Percentiles rank a stretch among this genome's conserved stretches.
phyloP scores from a whole-genome alignment of 2,329 filamentous ascomycete genomes.

The Thelonectria discophora region DNA sequence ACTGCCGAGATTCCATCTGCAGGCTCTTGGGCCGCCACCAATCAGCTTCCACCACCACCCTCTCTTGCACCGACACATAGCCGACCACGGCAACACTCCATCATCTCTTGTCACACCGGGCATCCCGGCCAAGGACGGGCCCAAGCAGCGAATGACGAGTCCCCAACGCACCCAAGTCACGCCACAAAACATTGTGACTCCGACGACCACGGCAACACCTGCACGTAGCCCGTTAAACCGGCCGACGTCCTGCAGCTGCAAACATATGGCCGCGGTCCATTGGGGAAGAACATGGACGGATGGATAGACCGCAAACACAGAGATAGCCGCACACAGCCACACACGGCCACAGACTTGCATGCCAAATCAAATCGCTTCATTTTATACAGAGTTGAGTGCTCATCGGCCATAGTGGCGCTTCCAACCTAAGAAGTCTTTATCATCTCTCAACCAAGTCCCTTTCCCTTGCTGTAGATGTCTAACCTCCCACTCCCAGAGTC shows the following conservation, averaged over 20 bases:
- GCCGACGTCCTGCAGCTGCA: not conserved
- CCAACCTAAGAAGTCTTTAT: conserved; percentile 36
- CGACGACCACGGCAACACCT: conserved; percentile 7
- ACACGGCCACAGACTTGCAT: not conserved
- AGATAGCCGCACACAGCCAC: too few relatives aligned
- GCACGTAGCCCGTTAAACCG: not conserved
- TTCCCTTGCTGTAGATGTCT: conserved; percentile 24
- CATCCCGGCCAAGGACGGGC: conserved; percentile 24
- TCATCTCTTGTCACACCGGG: conserved; percentile 12
- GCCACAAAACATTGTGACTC: conserved; percentile 35
- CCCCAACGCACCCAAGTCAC: conserved; percentile 40
- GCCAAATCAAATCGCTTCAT: conserved; percentile 44
- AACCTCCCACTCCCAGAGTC: conserved; percentile 27
- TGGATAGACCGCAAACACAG: not conserved
- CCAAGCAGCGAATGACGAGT: conserved; percentile 33
- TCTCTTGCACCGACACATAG: conserved; percentile 6
- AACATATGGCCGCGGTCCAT: conserved; percentile 1
- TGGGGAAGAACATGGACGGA: conserved; percentile 2
- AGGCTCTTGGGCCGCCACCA: not conserved
- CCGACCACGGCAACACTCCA: not conserved
- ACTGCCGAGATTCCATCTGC: not conserved
- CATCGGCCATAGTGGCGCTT: conserved; percentile 29
- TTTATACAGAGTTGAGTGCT: conserved; percentile 44
- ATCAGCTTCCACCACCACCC: conserved; percentile 4
- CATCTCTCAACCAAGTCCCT: conserved; percentile 34